Conservation (phyloP, 2,329 filamentous ascomycete genomes). For the Sporothrix pallida region DNA sequence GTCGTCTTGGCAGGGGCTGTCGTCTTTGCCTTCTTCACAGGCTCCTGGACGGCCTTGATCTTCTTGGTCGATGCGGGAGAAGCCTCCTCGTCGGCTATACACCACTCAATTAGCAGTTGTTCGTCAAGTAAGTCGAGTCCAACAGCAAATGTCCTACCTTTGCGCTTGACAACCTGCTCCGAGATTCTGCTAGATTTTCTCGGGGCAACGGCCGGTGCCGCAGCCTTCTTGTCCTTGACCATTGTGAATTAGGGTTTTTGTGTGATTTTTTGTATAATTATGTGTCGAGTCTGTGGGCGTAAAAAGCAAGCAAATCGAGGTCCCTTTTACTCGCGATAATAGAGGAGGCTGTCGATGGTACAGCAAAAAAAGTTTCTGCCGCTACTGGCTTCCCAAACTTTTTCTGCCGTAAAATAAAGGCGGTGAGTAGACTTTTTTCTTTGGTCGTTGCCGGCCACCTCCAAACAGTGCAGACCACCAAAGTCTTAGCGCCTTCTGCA, state of each 20-base stretch:
- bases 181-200: slow-evolving; percentile 36
- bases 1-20: slow-evolving; percentile 30
- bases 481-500: background rate
- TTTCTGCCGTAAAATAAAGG: slow-evolving; percentile 36
- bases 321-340: background rate
- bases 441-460: background rate
- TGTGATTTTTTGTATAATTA: background rate
- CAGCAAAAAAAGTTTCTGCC: slow-evolving; percentile 33
- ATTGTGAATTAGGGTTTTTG: slow-evolving; percentile 8
- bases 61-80: slow-evolving; percentile 34
- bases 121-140: too few relatives aligned
- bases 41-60: slow-evolving; percentile 30
- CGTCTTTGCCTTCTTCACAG: slow-evolving; percentile 26
- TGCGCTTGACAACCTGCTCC: slow-evolving; percentile 34
- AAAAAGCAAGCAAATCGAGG: background rate
- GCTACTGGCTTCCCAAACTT: slow-evolving; percentile 27
- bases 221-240: slow-evolving; percentile 33
- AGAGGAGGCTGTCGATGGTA: slow-evolving; percentile 25
- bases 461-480: background rate
- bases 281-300: background rate
- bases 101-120: slow-evolving; percentile 16
- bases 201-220: slow-evolving; percentile 25
- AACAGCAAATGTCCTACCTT: slow-evolving; percentile 26
- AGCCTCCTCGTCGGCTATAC: slow-evolving; percentile 34
- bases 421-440: slow-evolving; percentile 15